These are phyloP conservation scores for Karstenula rhodostoma DNA, from an alignment of 2,329 filamentous ascomycete species.

Conservation along the genomic window DNA sequence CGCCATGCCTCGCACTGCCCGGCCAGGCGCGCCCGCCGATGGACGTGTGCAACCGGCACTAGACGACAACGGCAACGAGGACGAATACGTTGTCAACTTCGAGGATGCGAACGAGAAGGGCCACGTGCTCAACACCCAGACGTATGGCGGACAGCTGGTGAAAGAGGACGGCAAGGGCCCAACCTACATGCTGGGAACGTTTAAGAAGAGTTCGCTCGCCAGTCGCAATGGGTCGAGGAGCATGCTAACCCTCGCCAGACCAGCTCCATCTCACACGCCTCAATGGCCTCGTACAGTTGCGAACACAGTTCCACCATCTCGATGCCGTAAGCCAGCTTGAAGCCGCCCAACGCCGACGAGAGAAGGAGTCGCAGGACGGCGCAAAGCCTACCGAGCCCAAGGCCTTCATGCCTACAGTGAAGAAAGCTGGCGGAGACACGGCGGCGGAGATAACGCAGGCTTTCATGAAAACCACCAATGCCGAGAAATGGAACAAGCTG, in stretches of 20 bases:
- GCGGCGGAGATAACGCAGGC: slow-evolving; percentile 75
- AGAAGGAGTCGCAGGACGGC: slow-evolving; percentile 56
- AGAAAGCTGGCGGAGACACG: slow-evolving; percentile 74
- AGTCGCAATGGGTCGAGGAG: neutral
- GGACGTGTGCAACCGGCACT: slow-evolving; percentile 33
- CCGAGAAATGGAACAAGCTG: slow-evolving; percentile 82
- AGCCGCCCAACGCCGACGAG: slow-evolving; percentile 55
- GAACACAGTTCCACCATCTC: slow-evolving; percentile 90
- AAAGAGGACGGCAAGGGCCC: slow-evolving; percentile 74
- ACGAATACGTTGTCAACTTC: slow-evolving; percentile 62
- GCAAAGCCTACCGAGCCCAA: slow-evolving; percentile 66
- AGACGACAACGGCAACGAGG: slow-evolving; percentile 72
- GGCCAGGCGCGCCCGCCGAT: slow-evolving; percentile 34
- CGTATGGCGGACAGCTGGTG: slow-evolving; percentile 81
- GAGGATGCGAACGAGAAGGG: slow-evolving; percentile 72
- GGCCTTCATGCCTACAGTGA: slow-evolving; percentile 87
- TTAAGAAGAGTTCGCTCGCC: slow-evolving; percentile 73
- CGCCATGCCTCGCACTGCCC: slow-evolving; percentile 39
- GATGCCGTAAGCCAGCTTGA: slow-evolving; percentile 83
- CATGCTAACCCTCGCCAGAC: slow-evolving; percentile 59
- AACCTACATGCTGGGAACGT: slow-evolving; percentile 90
- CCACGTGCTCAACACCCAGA: slow-evolving; percentile 80
- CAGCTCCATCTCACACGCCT: slow-evolving; percentile 87
- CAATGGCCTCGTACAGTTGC: slow-evolving; percentile 83
- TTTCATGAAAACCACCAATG: slow-evolving; percentile 78